Evolutionary conservation across 2,329 filamentous ascomycete species (phyloP).

Genomic region (Botrytis medusae): DNA sequence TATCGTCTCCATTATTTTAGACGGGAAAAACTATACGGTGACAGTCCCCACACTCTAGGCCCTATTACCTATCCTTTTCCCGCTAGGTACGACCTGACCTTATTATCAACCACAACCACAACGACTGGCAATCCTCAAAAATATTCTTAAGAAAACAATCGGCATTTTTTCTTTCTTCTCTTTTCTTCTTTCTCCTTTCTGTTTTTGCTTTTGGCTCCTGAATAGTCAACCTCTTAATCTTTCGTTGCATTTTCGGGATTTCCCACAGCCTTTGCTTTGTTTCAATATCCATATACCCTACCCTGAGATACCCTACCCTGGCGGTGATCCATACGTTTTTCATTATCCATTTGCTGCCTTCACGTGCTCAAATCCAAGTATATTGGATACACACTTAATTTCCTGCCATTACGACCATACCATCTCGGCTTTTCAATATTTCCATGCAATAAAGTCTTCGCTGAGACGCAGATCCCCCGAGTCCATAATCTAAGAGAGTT

Average conservation of each 20-base stretch:
- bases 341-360: conserved; percentile 24
- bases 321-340: conserved; percentile 32
- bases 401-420: conserved; percentile 23
- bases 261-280: conserved; percentile 22
- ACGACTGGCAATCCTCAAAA: conserved; percentile 11
- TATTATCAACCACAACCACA: conserved; percentile 19
- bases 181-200: conserved; percentile 24
- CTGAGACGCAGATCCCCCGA: conserved; percentile 21
- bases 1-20: conserved; percentile 28
- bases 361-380: conserved; percentile 31
- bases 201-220: conserved; percentile 24
- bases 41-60: conserved; percentile 33
- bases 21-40: conserved; percentile 29
- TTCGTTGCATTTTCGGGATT: conserved; percentile 24
- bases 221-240: not conserved
- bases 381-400: conserved; percentile 32
- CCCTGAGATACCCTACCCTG: conserved; percentile 31
- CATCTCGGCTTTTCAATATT: conserved; percentile 18
- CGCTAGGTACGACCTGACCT: conserved; percentile 14
- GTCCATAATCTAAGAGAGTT: not conserved
- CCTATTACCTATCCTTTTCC: conserved; percentile 24
- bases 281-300: conserved; percentile 1
- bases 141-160: conserved; percentile 11
- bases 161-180: conserved; percentile 13
- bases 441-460: conserved; percentile 20